Evolutionary conservation across 2,329 filamentous ascomycete genomes (phyloP), one percentile per base, ranked within the genome.

Genomic region (Colletotrichum musicola): DNA sequence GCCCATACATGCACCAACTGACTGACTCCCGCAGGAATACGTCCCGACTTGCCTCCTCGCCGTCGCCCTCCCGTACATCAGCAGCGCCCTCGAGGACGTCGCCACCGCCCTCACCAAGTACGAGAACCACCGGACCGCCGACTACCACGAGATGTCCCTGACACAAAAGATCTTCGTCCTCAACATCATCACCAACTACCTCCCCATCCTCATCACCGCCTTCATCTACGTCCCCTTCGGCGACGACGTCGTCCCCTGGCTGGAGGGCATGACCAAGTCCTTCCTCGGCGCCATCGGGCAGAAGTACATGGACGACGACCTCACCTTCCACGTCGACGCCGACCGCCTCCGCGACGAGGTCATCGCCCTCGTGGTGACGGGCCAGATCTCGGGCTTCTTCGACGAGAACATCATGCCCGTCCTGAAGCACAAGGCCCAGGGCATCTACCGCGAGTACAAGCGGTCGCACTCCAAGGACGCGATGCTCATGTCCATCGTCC

Each of bases 191-290:
- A 93, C 92, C 13, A 92, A 92, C 4, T 95, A 94, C 75, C 84
- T 94, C 1, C 91, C 91, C 0, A 91, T 93, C 53, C 86, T 94
- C 70, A 82, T 95, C 6, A 94, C 92, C 0, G 92, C 92, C 0
- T 95, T 94, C 74, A 86, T 95, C 59, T 95, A 95, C 75, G 90
- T 95, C 1, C 92, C 92, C 0, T 93, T 93, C 71, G 92, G 91
- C 30, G 85, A 85, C 51, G 78, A 87, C 18, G 86, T 94, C 2
- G 88, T 93, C 0, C 92, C 92, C 0, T 88, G 89, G 73, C 83
- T 94, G 0, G 88, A 93, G 71, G 73, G 88, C 22, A 85, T 91
- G 71, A 82, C 86, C 3, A 77, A 87, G 18, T 84, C 83, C 1
- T 84, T 90, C 1, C 71, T 78, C 0, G 76, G 75, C 0, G 67